Evolutionary conservation across 192 early-diverging fungal genomes (phyloP), one percentile per base, ranked within the genome.

Genomic region (Allomyces macrogynus): DNA sequence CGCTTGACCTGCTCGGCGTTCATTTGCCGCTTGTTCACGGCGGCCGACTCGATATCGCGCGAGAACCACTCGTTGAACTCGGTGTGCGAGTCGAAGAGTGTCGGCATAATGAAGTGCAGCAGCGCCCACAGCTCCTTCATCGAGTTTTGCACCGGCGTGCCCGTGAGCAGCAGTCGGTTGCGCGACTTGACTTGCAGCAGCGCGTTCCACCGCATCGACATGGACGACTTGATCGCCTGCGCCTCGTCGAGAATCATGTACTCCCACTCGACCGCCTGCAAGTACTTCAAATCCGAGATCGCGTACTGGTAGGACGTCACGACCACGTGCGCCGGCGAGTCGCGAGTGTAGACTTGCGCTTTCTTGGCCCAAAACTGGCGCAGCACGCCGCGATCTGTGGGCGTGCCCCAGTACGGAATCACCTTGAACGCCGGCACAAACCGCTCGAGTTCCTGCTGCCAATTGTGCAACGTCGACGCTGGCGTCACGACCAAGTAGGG

Each of bases 161-260:
- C 92, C 12, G 92, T 95, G 54, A 95, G 74, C 54, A 92, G 67
- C 16, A 91, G 74, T 49, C 92, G 80, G 69, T 90, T 92, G 63
- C 88, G 87, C 68, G 84, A 89, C 67, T 88, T 84, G 73, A 92
- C 87, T 23, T 81, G 82, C 40, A 92, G 82, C 57, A 93, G 67
- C 18, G 83, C 85, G 66, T 91, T 87, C 90, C 92, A 95, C 26
- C 89, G 83, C 18, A 49, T 23, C 11, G 44, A 64, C 40, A 43
- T 77, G 9, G 85, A 75, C n/a, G 88, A 92, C 73, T 95, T 95
- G 74, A 95, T 95, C 8, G 88, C 87, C 71, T 95, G 92, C 9
- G 92, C 92, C 74, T 95, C 92, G 72, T 95, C 92, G 40, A 95
- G 77, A 32, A 95, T 81, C 89, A 95, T 91, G 68, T 95, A 95